phyloP scores from a whole-genome alignment of 192 early-diverging fungal genomes.

The Glomus cerebriforme region DNA sequence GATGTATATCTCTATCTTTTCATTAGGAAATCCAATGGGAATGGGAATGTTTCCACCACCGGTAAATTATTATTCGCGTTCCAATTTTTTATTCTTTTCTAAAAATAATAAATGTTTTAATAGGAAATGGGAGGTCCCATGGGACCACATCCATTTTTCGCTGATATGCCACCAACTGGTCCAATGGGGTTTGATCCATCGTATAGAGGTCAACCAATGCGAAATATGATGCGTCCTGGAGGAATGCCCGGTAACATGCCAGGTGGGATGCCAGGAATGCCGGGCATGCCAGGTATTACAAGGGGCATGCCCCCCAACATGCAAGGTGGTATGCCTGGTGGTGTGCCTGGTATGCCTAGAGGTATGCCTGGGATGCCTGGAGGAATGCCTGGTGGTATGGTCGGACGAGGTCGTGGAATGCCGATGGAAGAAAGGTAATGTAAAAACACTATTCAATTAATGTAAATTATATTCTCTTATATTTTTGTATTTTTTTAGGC shows the following conservation, averaged over 20 bases:
- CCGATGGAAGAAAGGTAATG: conserved; percentile 35
- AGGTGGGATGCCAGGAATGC: conserved; percentile 43
- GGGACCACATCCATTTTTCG: conserved; percentile 30
- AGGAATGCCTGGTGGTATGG: conserved; percentile 46
- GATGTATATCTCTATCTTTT: too few species aligned
- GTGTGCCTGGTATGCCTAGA: conserved; percentile 36
- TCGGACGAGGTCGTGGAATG: conserved; percentile 35
- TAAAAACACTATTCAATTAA: not conserved
- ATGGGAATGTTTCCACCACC: conserved; percentile 30
- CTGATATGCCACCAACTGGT: conserved; percentile 46
- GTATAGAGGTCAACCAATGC: conserved; percentile 23
- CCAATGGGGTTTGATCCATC: conserved; percentile 33
- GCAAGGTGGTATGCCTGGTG: conserved; percentile 39
- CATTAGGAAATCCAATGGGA: conserved; percentile 31
- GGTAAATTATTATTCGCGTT: not conserved
- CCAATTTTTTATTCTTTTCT: not conserved
- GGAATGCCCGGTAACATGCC: conserved; percentile 43
- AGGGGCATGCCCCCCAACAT: conserved; percentile 33
- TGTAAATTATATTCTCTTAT: not conserved
- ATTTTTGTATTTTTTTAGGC: not conserved
- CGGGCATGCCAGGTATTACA: conserved; percentile 40
- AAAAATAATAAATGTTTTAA: not conserved
- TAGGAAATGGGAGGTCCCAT: conserved; percentile 38
- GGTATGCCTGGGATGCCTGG: conserved; percentile 47
- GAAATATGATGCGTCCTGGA: conserved; percentile 28